phyloP scores from a whole-genome alignment of 495 filamentous ascomycete species.

The Letharia lupina region DNA sequence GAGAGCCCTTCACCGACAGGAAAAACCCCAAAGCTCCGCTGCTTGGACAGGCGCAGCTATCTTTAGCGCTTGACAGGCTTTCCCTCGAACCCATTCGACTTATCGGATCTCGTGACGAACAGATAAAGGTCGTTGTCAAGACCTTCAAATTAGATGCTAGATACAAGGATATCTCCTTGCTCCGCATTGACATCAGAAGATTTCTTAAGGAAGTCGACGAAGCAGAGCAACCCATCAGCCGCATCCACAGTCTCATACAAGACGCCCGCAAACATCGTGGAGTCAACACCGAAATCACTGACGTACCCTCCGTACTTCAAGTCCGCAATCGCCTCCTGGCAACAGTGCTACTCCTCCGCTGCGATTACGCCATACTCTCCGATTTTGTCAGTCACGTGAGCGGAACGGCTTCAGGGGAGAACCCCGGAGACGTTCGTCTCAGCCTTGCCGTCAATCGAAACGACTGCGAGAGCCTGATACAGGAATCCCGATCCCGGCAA shows the following conservation, averaged over 20 bases:
- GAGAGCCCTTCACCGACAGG: constrained; percentile 10
- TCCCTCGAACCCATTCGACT: constrained; percentile 10
- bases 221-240: constrained; percentile 54
- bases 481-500: constrained; percentile 15
- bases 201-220: constrained; percentile 39
- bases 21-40: not conserved
- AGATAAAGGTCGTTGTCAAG: constrained; percentile 14
- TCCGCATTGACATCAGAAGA: constrained; percentile 36
- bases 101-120: constrained; percentile 12
- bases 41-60: constrained; percentile 12
- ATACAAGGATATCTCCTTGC: constrained; percentile 18
- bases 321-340: constrained; percentile 37
- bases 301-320: constrained; percentile 34
- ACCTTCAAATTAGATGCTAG: not conserved
- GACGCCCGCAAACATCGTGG: constrained; percentile 37
- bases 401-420: constrained; percentile 3
- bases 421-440: constrained; percentile 4
- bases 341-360: constrained; percentile 43
- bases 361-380: constrained; percentile 47
- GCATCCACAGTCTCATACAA: constrained; percentile 46
- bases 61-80: constrained; percentile 18
- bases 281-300: constrained; percentile 32
- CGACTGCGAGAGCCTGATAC: constrained; percentile 17
- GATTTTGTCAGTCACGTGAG: constrained; percentile 38
- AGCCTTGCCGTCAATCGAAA: constrained; percentile 11